A percentile compares a stretch with the other conserved stretches of the same genome.
Conservation (phyloP, 2,329 filamentous ascomycete species). For the Microsporum audouinii region DNA sequence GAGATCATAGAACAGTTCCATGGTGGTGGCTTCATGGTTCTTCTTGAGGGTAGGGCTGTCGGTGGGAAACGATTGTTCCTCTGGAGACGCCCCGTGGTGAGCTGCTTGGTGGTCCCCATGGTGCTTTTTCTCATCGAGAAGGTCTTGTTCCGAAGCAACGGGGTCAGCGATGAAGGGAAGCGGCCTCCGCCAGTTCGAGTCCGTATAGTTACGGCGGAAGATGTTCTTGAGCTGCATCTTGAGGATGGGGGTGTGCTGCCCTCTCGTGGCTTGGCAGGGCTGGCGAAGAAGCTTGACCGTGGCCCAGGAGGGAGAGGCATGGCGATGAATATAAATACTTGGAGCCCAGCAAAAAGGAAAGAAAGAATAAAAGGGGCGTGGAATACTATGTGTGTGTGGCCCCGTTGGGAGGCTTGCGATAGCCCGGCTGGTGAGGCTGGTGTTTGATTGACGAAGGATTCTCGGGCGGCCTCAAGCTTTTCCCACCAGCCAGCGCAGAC, state of each 20-base stretch:
- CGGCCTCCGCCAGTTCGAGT: neutral
- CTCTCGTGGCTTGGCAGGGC: neutral
- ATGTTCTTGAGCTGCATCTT: conserved; percentile 4
- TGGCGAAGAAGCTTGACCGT: neutral
- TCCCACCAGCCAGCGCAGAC: neutral
- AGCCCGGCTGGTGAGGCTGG: neutral
- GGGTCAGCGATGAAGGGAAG: neutral
- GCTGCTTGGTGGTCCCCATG: neutral
- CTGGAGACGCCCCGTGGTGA: neutral
- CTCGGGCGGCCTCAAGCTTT: neutral
- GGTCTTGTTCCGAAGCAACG: neutral
- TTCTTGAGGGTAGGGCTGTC: neutral
- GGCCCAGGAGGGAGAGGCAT: neutral
- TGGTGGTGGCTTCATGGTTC: conserved; percentile 22
- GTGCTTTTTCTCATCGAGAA: neutral
- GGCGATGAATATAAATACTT: neutral
- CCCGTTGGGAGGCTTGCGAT: neutral
- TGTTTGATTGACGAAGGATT: neutral
- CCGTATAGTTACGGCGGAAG: neutral
- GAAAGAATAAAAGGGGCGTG: neutral
- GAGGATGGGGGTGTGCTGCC: neutral
- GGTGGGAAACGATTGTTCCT: neutral
- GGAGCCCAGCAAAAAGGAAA: neutral
- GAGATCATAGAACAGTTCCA: conserved; percentile 49
- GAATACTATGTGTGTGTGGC: neutral